These are phyloP conservation scores for Gastrolobium villosum DNA, from an alignment of 306 rosid species.

Conservation along the genomic window DNA sequence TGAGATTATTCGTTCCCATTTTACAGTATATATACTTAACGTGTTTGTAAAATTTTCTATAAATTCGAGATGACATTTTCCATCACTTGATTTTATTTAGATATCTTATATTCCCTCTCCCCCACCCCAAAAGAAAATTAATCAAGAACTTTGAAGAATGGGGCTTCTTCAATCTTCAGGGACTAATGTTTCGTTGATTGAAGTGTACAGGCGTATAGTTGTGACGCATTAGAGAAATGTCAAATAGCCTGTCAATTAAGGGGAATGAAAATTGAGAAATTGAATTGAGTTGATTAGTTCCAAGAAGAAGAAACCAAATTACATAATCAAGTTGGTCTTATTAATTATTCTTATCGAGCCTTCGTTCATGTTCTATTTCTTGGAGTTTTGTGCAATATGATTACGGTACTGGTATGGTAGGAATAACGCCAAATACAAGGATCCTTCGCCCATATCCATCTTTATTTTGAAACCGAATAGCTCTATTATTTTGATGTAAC, in stretches of 20 bases:
- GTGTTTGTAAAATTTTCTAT: neutral
- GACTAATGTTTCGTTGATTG: slow-evolving; percentile 36
- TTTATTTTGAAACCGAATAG: neutral
- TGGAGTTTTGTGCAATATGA: slow-evolving; percentile 56
- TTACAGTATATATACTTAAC: neutral
- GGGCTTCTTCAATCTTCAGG: slow-evolving; percentile 28
- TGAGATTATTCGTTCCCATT: neutral
- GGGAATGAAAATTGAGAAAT: slow-evolving; percentile 36
- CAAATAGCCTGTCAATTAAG: neutral
- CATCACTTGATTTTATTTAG: neutral
- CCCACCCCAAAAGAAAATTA: neutral
- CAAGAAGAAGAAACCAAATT: slow-evolving; percentile 66
- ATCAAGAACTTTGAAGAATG: neutral
- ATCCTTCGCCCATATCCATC: slow-evolving; percentile 8
- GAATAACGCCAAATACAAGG: slow-evolving; percentile 48
- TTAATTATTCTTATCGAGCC: slow-evolving; percentile 44
- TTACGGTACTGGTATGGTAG: neutral
- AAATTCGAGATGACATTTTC: slow-evolving; percentile 8
- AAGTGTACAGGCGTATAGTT: slow-evolving; percentile 12
- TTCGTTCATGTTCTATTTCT: slow-evolving; percentile 56
- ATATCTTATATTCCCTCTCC: neutral
- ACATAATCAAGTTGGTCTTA: slow-evolving; percentile 64
- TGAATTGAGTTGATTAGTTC: slow-evolving; percentile 44
- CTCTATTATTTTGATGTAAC: slow-evolving; percentile 32
- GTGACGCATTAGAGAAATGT: slow-evolving; percentile 29